Base-by-base conservation (phyloP, 163 green algal genomes). In the Scenedesmus sp. region DNA sequence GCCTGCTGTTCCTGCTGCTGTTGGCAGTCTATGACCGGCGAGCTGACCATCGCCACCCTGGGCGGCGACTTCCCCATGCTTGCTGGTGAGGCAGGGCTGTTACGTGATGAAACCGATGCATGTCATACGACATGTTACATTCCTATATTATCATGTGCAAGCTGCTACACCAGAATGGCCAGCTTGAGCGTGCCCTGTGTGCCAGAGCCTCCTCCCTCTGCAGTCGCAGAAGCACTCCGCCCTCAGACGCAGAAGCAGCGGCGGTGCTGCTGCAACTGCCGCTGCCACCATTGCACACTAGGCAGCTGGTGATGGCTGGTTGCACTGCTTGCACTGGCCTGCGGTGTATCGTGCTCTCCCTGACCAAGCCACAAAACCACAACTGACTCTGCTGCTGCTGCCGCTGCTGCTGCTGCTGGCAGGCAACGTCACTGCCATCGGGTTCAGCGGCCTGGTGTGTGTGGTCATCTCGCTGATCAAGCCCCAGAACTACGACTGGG, bases 21-120 rank as follows among this genome's bases (percentile, higher is more conserved):
- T 46, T 85, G 80, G 80, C 35, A 90, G 49, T 56, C 40, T n/a
- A 33, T 81, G 81, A 85, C 91, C 33, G 94, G 91, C 43, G 85
- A 90, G 86, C 49, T 96, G 20, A 96, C 91, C 65, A 92, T 98
- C 2, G 92, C 95, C 86, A 97, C 92, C n/a, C 92, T 96, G 15
- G 96, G 96, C 49, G 92, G 91, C 81, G 95, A 99, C 87, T 98
- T 97, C 93, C 95, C 97, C 80, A 98, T 98, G 96, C 93, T 99
- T 70, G 96, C 96, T 3, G 65, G 59, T 72, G 59, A 72, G 59
- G 3, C 46, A 53, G 7, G 10, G 10, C 6, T 53, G 46, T 16
- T 10, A 10, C 7, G n/a, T 56, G 49, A 56, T 56, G 49, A 56
- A 56, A 12, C 13, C 15, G 13, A 56, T 56, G n/a, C 49, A 13